Evolutionary conservation across 2,329 filamentous ascomycete species (phyloP).

Genomic region (Botrytis galanthina): DNA sequence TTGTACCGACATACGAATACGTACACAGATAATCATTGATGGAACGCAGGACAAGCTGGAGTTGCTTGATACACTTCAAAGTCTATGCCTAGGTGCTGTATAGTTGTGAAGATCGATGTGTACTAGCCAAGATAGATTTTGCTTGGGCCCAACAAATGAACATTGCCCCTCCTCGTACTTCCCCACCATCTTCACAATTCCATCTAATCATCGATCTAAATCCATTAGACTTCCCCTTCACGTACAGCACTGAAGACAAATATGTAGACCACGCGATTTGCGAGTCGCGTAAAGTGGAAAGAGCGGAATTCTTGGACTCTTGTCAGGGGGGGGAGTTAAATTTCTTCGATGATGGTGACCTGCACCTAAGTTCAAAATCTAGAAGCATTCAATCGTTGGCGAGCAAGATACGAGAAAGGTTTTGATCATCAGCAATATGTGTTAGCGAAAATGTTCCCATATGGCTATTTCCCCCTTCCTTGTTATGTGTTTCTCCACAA

Average conservation of each 20-base stretch:
- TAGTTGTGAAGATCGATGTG: constrained; percentile 3
- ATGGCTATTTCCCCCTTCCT: background rate
- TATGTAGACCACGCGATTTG: constrained; percentile 4
- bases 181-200: constrained; percentile 4
- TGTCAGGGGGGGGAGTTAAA: background rate
- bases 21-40: background rate
- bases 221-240: background rate
- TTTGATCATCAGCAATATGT: background rate
- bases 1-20: background rate
- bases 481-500: constrained; percentile 16
- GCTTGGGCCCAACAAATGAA: constrained; percentile 15
- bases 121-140: background rate
- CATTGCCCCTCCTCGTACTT: constrained; percentile 5
- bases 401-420: constrained; percentile 4
- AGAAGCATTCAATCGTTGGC: background rate
- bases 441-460: background rate
- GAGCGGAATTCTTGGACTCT: background rate
- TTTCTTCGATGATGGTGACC: background rate
- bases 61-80: background rate
- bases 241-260: background rate
- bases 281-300: constrained; percentile 20
- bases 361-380: constrained; percentile 5
- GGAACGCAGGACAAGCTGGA: background rate
- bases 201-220: background rate
- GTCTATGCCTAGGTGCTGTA: background rate